phyloP scores from a whole-genome alignment of 2,329 filamentous ascomycete species.

The Albifimbria verrucaria region DNA sequence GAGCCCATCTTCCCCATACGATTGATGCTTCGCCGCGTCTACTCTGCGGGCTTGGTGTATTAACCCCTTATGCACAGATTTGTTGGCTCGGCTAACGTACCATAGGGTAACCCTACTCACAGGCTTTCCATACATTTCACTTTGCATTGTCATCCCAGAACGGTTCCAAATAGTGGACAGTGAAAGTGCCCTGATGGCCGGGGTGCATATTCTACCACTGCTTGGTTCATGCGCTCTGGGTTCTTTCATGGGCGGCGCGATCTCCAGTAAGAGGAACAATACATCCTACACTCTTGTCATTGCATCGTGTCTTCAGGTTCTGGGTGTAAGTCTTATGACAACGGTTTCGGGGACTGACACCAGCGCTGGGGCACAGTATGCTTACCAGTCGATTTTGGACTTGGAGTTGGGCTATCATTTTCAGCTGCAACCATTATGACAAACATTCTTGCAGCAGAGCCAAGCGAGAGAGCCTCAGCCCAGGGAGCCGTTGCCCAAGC shows the following conservation, averaged over 20 bases:
- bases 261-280: conserved; percentile 52
- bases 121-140: conserved; percentile 54
- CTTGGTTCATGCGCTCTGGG: conserved; percentile 54
- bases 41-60: conserved; percentile 47
- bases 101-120: conserved; percentile 53
- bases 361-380: conserved; percentile 43
- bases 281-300: conserved; percentile 48
- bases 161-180: conserved; percentile 57
- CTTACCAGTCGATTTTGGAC: conserved; percentile 54
- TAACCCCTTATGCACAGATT: neutral
- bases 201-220: conserved; percentile 56
- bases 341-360: conserved; percentile 31
- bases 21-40: conserved; percentile 45
- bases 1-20: conserved; percentile 55
- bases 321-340: conserved; percentile 50
- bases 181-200: conserved; percentile 50
- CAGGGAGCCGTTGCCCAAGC: conserved; percentile 59
- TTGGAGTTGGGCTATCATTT: conserved; percentile 58
- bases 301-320: conserved; percentile 47
- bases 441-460: conserved; percentile 45
- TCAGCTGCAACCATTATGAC: conserved; percentile 56
- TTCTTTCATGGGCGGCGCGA: conserved; percentile 50
- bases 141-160: conserved; percentile 58
- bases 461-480: conserved; percentile 51
- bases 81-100: too few species aligned